Evolutionary conservation across 441 rosid genomes (phyloP), one percentile per base, ranked within the genome.

Genomic region (Melastoma candidum): DNA sequence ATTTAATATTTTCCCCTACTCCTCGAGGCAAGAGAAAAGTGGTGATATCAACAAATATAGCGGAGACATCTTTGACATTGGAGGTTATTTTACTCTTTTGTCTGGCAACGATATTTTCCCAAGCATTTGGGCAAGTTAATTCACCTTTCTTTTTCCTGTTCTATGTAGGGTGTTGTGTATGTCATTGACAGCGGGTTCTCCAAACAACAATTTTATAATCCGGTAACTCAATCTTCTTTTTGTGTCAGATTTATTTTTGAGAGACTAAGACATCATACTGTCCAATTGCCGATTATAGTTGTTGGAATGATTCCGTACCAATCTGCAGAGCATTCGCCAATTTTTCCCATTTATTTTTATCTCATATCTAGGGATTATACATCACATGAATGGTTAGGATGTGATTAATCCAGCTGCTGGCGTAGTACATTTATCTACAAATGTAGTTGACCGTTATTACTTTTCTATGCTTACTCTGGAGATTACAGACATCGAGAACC

Each of bases 121-220:
- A 8, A 32, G 9, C 27, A 41, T 13, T 32, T 41, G 4, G 25
- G 17, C 10, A 12, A 22, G 11, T 25, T 11, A 11, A 12, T 68
- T 56, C 44, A 44, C 47, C 48, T 52, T 41, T 52, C 52, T 26
- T 36, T 51, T 55, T 77, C 39, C 39, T 57, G 58, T 44, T 62
- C 50, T 54, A 17, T 71, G 64, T 82, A 92, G 98, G 99, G 95
- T 2, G 65, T 89, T 65, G 97, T 89, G 59, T 84, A 93, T 74
- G 99, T 93, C 70, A 73, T 93, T 65, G 99, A 93, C 61, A 74
- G 95, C 59, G 99, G 97, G 47, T 93, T 89, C 82, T 86, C 99
- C 14, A 93, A 93, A 75, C 99, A 93, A 69, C 75, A 79, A 51
- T 93, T 81, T 74, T 93, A 89, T 74, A 88, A 89, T 76, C 95